Percentiles rank a stretch among this genome's conserved stretches.
These are phyloP conservation scores for Coriaria nepalensis DNA, from an alignment of 306 rosid genomes.

Conservation along the genomic window DNA sequence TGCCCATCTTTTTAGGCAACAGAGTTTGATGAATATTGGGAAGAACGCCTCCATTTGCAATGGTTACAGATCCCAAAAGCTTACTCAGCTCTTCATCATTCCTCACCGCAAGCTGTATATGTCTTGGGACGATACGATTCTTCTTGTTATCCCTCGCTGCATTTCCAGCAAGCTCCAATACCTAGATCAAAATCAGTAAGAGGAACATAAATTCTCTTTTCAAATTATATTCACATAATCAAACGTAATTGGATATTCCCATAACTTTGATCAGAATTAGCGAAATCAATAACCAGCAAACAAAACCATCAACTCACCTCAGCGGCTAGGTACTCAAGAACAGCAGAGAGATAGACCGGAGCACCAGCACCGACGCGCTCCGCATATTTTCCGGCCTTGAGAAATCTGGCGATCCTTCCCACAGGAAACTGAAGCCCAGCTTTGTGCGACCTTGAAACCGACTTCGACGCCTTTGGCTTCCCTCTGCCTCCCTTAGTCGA, in stretches of 20 bases:
- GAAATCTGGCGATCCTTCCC: constrained; percentile 71
- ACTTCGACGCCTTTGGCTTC: constrained; percentile 75
- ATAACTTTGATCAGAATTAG: neutral
- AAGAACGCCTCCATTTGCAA: constrained; percentile 66
- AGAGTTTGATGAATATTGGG: constrained; percentile 62
- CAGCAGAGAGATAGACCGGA: constrained; percentile 82
- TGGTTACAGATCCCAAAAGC: constrained; percentile 64
- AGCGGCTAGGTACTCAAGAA: constrained; percentile 76
- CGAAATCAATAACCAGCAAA: neutral
- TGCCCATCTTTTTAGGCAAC: constrained; percentile 60
- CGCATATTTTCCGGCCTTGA: constrained; percentile 78
- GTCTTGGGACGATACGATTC: constrained; percentile 80
- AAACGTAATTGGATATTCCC: no score
- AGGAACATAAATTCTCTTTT: neutral
- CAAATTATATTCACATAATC: neutral
- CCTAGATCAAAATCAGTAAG: constrained; percentile 22
- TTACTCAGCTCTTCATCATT: constrained; percentile 79
- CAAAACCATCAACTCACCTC: constrained; percentile 34
- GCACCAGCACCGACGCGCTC: constrained; percentile 95
- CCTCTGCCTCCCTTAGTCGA: constrained; percentile 91
- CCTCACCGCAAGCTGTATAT: constrained; percentile 75
- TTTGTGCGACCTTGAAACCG: constrained; percentile 66
- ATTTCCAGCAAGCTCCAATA: constrained; percentile 68
- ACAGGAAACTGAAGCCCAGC: constrained; percentile 92
- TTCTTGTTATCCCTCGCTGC: constrained; percentile 93